Conservation (phyloP, 1,139 yeast species). For the Diutina pseudorugosa region DNA sequence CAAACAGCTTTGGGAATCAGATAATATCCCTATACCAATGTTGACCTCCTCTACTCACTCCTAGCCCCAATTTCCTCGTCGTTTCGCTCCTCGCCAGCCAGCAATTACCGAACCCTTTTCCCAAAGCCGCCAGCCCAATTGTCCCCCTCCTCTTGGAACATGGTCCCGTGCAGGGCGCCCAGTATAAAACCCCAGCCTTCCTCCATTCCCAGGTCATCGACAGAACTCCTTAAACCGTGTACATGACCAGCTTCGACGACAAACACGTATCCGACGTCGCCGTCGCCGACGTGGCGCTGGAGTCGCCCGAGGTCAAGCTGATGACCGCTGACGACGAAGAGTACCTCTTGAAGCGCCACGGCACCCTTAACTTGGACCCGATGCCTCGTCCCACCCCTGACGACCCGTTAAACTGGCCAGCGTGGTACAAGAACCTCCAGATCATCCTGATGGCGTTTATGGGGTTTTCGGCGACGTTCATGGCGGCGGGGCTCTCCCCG, state of each 20-base stretch:
- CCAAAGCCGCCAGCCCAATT: too few relatives aligned
- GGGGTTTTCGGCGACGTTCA: slow-evolving; percentile 2
- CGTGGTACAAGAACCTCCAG: neutral
- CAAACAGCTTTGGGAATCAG: too few relatives aligned
- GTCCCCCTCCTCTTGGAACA: too few relatives aligned
- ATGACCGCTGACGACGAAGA: neutral
- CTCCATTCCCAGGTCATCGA: too few relatives aligned
- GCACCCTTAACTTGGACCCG: neutral
- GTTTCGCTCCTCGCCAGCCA: too few relatives aligned
- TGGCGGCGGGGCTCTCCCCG: slow-evolving; percentile 1
- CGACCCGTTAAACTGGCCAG: slow-evolving; percentile 2
- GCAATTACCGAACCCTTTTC: too few relatives aligned
- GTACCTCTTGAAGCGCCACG: neutral
- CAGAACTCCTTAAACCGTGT: too few relatives aligned
- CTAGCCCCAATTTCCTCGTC: too few relatives aligned
- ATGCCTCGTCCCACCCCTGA: neutral
- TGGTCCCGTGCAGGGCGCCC: too few relatives aligned
- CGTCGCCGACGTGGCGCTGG: neutral
- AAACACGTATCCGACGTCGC: neutral
- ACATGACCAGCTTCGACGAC: neutral
- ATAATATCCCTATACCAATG: too few relatives aligned
- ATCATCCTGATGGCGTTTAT: neutral
- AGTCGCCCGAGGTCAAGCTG: neutral
- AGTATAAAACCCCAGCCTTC: too few relatives aligned
- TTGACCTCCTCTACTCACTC: too few relatives aligned